A percentile compares a stretch with the other conserved stretches of the same genome.
These are phyloP conservation scores for Tricholoma sp. DNA, from an alignment of 768 basidiomycete species.

Conservation along the genomic window DNA sequence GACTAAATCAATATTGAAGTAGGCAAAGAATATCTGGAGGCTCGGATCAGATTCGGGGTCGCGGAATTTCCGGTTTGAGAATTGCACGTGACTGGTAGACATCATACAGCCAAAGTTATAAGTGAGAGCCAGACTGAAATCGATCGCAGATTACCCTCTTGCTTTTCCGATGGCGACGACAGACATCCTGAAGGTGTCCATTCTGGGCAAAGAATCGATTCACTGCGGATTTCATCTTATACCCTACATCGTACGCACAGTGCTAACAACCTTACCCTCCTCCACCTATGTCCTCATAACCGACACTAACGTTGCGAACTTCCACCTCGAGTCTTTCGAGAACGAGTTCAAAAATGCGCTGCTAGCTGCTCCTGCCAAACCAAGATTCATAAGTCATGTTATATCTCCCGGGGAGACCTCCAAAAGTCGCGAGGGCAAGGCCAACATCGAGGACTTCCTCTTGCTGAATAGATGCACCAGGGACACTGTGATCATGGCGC, in stretches of 20 bases:
- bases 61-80: too few relatives aligned
- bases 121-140: not conserved
- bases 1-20: too few relatives aligned
- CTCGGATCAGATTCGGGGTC: too few relatives aligned
- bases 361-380: conserved; percentile 24
- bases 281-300: conserved; percentile 91
- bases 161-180: conserved; percentile 30
- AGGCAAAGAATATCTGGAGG: too few relatives aligned
- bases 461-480: conserved; percentile 84
- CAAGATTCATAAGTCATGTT: conserved; percentile 73
- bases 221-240: conserved; percentile 93
- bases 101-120: not conserved
- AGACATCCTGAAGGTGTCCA: conserved; percentile 75
- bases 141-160: not conserved
- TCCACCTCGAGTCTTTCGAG: conserved; percentile 70
- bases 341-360: conserved; percentile 54
- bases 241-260: conserved; percentile 76
- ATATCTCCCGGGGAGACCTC: conserved; percentile 90
- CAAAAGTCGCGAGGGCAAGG: conserved; percentile 90
- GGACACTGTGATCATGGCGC: conserved; percentile 87
- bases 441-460: conserved; percentile 89
- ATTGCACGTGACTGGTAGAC: not conserved
- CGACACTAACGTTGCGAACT: conserved; percentile 81
- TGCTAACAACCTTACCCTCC: conserved; percentile 64
- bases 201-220: conserved; percentile 81